Evolutionary conservation across 2,329 filamentous ascomycete genomes (phyloP).

Genomic region (Colletotrichum magnum): DNA sequence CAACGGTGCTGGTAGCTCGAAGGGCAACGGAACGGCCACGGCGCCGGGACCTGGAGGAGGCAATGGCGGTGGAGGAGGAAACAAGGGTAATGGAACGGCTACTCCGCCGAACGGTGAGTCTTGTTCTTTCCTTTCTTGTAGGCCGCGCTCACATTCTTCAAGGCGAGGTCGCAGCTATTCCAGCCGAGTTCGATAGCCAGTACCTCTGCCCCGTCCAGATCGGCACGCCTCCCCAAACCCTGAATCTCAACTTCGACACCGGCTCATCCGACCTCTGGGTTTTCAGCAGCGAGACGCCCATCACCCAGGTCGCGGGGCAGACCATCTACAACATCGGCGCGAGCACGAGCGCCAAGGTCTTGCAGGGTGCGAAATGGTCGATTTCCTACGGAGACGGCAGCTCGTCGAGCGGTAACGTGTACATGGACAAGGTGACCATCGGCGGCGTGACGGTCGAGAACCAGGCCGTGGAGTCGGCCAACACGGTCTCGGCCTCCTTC

Average conservation of each 20-base stretch:
- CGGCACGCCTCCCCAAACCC: conserved; percentile 60
- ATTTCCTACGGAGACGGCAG: conserved; percentile 62
- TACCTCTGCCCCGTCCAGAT: conserved; percentile 73
- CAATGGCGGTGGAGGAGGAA: background rate
- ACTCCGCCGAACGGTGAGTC: background rate
- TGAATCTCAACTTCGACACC: conserved; percentile 59
- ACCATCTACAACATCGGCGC: conserved; percentile 55
- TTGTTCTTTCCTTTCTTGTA: background rate
- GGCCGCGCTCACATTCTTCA: conserved; percentile 39
- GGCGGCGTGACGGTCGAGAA: conserved; percentile 55
- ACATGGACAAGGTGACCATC: conserved; percentile 58
- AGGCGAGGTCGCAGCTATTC: conserved; percentile 58
- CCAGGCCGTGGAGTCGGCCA: conserved; percentile 61
- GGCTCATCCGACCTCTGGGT: conserved; percentile 64
- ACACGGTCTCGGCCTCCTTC: conserved; percentile 56
- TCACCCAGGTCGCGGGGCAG: conserved; percentile 53
- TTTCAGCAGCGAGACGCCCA: conserved; percentile 59
- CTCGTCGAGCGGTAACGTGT: conserved; percentile 58
- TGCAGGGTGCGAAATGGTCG: conserved; percentile 55
- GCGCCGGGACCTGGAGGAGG: background rate
- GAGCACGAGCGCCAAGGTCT: conserved; percentile 54
- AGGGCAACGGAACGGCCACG: conserved; percentile 27
- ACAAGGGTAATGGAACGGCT: background rate
- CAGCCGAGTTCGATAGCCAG: conserved; percentile 62
- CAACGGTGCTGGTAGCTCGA: conserved; percentile 19